phyloP scores from a whole-genome alignment of 2,329 filamentous ascomycete genomes.

The Blumeria graminis region DNA sequence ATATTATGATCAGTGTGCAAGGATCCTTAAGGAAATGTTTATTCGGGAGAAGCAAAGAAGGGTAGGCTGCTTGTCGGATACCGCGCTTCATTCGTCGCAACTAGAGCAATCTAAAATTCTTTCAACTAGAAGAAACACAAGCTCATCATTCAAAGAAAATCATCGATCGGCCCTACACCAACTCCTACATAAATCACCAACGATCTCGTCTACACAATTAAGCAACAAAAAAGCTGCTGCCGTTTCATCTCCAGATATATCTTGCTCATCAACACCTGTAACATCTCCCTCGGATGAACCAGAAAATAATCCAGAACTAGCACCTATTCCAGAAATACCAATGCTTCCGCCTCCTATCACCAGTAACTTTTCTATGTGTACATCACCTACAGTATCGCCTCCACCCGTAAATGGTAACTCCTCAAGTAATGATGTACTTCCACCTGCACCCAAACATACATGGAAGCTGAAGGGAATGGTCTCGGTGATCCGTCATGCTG shows the following conservation, averaged over 20 bases:
- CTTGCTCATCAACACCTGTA: conserved; percentile 9
- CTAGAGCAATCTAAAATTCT: conserved; percentile 1
- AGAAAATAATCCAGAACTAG: not conserved
- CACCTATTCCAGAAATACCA: conserved; percentile 7
- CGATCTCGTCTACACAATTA: conserved; percentile 29
- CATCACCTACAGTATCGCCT: conserved; percentile 6
- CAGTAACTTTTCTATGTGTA: conserved; percentile 4
- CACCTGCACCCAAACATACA: conserved; percentile 60
- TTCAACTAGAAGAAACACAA: conserved; percentile 7
- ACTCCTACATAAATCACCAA: conserved; percentile 35
- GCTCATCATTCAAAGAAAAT: conserved; percentile 18
- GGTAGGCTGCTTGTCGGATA: conserved; percentile 18
- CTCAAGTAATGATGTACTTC: conserved; percentile 6
- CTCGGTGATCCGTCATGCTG: conserved; percentile 84
- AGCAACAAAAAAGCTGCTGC: conserved; percentile 18
- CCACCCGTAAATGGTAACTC: conserved; percentile 5
- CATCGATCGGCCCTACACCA: conserved; percentile 28
- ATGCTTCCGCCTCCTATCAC: conserved; percentile 11
- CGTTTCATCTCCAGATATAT: conserved; percentile 21
- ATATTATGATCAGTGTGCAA: conserved; percentile 82
- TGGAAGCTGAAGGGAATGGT: conserved; percentile 98
- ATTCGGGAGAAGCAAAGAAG: conserved; percentile 49
- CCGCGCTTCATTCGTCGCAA: conserved; percentile 7
- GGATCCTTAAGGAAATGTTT: conserved; percentile 72
- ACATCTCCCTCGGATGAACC: conserved; percentile 10